A percentile compares a stretch with the other conserved stretches of the same genome.
Conservation (phyloP, 148 eudicot species). For the Arbutus unedo region DNA sequence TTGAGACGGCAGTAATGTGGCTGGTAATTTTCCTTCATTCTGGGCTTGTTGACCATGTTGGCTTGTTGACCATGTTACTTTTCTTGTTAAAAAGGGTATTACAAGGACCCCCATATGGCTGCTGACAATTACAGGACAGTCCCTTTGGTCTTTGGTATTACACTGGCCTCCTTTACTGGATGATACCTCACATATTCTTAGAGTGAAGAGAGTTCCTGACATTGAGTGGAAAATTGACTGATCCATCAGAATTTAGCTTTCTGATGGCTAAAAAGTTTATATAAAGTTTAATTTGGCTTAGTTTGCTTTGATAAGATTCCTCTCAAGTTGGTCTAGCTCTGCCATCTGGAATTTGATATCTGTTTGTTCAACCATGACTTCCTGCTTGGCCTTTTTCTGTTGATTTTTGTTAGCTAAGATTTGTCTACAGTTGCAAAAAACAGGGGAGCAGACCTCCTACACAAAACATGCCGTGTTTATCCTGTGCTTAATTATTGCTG, state of each 20-base stretch:
- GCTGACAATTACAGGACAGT: constrained; percentile 4
- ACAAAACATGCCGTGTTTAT: neutral
- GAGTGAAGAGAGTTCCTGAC: neutral
- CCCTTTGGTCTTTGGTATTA: neutral
- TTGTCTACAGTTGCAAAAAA: neutral
- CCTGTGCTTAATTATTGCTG: neutral
- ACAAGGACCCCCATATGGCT: neutral
- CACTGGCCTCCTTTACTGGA: neutral
- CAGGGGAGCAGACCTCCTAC: neutral
- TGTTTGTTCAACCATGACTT: neutral
- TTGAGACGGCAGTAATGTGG: constrained; percentile 82
- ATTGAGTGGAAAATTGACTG: neutral
- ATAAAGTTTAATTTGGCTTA: neutral
- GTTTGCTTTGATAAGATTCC: neutral
- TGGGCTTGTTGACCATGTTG: neutral
- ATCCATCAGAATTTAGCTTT: neutral
- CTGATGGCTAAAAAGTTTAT: no score
- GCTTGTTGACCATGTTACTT: neutral
- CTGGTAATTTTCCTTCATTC: constrained; percentile 52
- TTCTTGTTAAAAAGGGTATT: neutral
- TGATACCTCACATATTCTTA: neutral
- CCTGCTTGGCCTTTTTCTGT: neutral
- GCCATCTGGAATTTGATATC: neutral
- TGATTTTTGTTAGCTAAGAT: neutral
- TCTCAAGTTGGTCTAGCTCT: neutral